Conservation (phyloP, 2,329 filamentous ascomycete genomes). For the Claviceps sorghi region DNA sequence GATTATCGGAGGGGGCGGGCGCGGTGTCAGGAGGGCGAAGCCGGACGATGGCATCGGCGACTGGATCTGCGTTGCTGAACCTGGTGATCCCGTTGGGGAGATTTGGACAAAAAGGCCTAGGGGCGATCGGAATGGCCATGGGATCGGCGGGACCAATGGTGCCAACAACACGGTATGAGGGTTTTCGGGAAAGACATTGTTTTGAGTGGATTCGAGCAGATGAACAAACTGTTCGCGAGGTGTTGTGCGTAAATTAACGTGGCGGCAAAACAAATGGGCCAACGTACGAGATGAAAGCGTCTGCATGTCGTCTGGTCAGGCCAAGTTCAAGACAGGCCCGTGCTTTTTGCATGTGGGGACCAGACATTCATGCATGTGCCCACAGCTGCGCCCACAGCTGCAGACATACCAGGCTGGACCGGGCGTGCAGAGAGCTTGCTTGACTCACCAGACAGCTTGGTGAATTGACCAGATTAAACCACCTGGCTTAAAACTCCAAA, state of each 20-base stretch:
- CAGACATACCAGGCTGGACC: background rate
- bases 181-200: no score
- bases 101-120: constrained; percentile 35
- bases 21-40: constrained; percentile 50
- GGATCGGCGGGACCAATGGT: background rate
- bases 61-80: constrained; percentile 51
- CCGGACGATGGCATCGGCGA: constrained; percentile 51
- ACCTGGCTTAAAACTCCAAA: background rate
- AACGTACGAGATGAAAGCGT: no score
- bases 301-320: no score
- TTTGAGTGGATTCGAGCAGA: no score
- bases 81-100: constrained; percentile 56
- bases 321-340: no score
- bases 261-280: no score
- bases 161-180: background rate
- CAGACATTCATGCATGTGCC: no score
- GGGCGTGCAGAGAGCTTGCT: no score
- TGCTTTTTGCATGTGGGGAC: no score
- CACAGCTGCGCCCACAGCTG: background rate
- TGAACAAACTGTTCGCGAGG: background rate
- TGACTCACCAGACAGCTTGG: no score
- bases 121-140: constrained; percentile 2
- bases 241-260: background rate
- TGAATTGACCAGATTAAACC: no score
- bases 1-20: constrained; percentile 64